Percentiles rank a stretch among this genome's conserved stretches.
Conservation (phyloP, 1,284 basidiomycete species). For the Veloboletus limbatus region DNA sequence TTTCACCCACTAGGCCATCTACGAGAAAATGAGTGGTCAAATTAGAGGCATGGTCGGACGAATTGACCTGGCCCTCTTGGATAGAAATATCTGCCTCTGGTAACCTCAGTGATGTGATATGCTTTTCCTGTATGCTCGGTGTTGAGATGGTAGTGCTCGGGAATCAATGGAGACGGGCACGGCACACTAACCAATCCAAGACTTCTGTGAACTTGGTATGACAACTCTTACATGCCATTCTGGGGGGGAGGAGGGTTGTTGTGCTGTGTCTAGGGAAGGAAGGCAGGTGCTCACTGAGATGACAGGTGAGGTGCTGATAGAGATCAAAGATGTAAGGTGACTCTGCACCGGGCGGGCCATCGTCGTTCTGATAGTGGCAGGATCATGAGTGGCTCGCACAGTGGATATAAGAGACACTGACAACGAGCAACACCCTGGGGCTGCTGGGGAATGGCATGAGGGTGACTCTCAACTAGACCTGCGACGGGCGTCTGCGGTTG, state of each 20-base stretch:
- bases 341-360: conserved; percentile 76
- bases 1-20: conserved; percentile 72
- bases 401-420: conserved; percentile 30
- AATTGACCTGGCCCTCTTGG: conserved; percentile 56
- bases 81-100: conserved; percentile 79
- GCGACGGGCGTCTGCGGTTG: conserved; percentile 20
- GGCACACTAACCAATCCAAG: conserved; percentile 71
- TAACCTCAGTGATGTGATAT: conserved; percentile 79
- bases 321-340: conserved; percentile 86
- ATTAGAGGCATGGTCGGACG: not conserved
- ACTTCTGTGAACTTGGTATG: conserved; percentile 84
- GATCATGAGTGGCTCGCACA: conserved; percentile 5
- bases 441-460: conserved; percentile 33
- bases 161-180: not conserved
- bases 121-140: conserved; percentile 60
- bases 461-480: not conserved
- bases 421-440: conserved; percentile 58
- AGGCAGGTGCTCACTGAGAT: conserved; percentile 50
- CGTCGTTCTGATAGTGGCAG: conserved; percentile 80
- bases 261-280: conserved; percentile 8
- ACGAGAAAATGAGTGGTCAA: conserved; percentile 11
- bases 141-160: conserved; percentile 5
- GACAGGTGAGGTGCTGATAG: conserved; percentile 61
- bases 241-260: conserved; percentile 24
- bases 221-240: conserved; percentile 90